Percentiles rank a stretch among this genome's conserved stretches.
These are phyloP conservation scores for Syzygium syzygioides DNA, from an alignment of 441 rosid species.

Conservation along the genomic window DNA sequence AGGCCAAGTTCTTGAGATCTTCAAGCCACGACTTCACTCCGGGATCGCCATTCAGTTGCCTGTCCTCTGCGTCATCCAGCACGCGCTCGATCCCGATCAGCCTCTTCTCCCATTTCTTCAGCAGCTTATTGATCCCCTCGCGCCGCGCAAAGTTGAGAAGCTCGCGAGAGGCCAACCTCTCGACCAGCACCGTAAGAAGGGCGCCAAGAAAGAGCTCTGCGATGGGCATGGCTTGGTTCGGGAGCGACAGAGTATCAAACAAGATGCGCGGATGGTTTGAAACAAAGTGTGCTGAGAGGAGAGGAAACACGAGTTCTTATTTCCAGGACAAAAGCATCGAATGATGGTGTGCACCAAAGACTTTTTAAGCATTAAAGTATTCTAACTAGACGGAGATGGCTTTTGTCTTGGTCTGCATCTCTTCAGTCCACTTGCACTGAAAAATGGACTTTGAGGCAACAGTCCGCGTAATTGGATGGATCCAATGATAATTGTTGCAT, in stretches of 20 bases:
- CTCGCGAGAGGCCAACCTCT: neutral
- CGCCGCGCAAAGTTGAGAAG: neutral
- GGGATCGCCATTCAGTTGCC: fast-evolving
- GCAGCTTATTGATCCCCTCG: fast-evolving
- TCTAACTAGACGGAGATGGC: too few relatives aligned
- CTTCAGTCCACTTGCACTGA: too few relatives aligned
- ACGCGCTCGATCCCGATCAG: neutral
- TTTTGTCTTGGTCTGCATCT: too few relatives aligned
- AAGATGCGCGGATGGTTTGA: neutral
- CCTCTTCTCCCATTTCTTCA: neutral
- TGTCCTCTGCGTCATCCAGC: neutral
- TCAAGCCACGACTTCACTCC: neutral
- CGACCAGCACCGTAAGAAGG: neutral
- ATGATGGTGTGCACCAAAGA: neutral
- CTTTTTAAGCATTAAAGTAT: neutral
- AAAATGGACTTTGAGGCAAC: too few relatives aligned
- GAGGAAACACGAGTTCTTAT: neutral
- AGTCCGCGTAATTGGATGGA: too few relatives aligned
- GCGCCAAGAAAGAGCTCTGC: neutral
- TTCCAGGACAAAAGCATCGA: neutral
- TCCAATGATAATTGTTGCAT: too few relatives aligned
- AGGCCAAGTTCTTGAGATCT: neutral
- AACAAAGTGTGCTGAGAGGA: neutral
- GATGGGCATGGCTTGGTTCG: neutral
- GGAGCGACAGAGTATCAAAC: neutral